Evolutionary conservation across 352 stramenopile genomes (phyloP), one percentile per base, ranked within the genome.

Genomic region (Globisporangium takayamanum): DNA sequence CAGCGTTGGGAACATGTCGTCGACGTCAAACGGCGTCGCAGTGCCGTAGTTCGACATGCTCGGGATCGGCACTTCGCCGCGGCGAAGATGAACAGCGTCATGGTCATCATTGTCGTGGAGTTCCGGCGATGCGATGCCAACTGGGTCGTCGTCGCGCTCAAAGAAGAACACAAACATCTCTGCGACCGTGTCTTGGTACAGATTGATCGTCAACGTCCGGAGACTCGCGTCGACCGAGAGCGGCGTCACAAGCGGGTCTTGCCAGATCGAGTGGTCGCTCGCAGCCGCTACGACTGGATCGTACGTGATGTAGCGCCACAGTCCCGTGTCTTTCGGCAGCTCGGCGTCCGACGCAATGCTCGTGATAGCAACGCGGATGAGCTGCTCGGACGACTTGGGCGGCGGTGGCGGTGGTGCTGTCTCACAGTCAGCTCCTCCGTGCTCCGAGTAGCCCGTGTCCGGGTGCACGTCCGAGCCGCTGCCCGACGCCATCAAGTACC

Each of bases 141-240:
- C 33, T 6, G 18, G 4, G 44, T 49, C 44, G 44, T 56, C 59
- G n/a, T 70, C 70, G 15, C 70, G 73, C 41, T 73, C 60, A 55
- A 86, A 88, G 46, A 94, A 92, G 57, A 94, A 94, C 3, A 90
- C 55, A 30, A 94, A 78, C 15, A 93, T 61, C 49, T 88, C 74
- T 14, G 83, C 66, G 37, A 93, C 73, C 8, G 81, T 88, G 41
- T 91, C 78, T 65, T 92, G 83, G 51, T 90, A 86, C 26, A 93
- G 50, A 48, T 93, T 81, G 54, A 94, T 71, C 16, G 73, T 84
- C 6, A 94, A 66, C 8, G 80, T 78, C n/a, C 74, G 70, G 20
- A 94, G 72, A 53, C 68, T 76, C 30, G 76, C 73, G 66, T 94
- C 85, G 37, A 92, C 60, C 6, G 85, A 93, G 15, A 93, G 61